Evolutionary conservation across 305 asterid species (phyloP).

Genomic region (Withania somnifera): DNA sequence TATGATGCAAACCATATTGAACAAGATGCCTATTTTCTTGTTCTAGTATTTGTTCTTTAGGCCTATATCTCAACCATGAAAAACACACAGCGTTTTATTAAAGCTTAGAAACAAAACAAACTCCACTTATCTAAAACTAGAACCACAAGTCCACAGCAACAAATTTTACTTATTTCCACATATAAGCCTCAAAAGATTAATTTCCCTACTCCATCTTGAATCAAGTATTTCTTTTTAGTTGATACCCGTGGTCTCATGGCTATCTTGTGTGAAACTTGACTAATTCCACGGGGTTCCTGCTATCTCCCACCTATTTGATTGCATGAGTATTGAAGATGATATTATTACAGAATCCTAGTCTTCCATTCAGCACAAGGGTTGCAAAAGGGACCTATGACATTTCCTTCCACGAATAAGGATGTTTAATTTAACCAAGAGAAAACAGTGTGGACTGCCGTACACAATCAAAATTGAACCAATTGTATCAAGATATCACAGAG

Average conservation of each 20-base stretch:
- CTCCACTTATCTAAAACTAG: not conserved
- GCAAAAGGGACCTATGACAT: not conserved
- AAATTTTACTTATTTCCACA: not conserved
- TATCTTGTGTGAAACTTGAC: not conserved
- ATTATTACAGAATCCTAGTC: not conserved
- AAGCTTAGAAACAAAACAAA: not conserved
- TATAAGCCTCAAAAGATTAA: not conserved
- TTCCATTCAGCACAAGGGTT: not conserved
- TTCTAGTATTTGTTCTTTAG: not conserved
- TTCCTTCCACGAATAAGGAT: not conserved
- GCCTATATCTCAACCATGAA: not conserved
- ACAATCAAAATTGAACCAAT: not conserved
- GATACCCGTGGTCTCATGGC: not conserved
- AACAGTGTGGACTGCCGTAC: not conserved
- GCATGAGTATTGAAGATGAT: not conserved
- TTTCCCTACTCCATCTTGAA: not conserved
- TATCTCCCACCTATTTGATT: not conserved
- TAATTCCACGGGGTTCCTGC: not conserved
- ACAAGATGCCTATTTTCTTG: not conserved
- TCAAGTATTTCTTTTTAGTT: not conserved
- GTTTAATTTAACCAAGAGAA: not conserved
- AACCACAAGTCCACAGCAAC: not conserved
- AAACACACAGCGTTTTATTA: not conserved
- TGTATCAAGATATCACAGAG: not conserved
- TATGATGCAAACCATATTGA: not conserved